Conservation (phyloP, 2,329 filamentous ascomycete genomes). For the Botrytis aclada region DNA sequence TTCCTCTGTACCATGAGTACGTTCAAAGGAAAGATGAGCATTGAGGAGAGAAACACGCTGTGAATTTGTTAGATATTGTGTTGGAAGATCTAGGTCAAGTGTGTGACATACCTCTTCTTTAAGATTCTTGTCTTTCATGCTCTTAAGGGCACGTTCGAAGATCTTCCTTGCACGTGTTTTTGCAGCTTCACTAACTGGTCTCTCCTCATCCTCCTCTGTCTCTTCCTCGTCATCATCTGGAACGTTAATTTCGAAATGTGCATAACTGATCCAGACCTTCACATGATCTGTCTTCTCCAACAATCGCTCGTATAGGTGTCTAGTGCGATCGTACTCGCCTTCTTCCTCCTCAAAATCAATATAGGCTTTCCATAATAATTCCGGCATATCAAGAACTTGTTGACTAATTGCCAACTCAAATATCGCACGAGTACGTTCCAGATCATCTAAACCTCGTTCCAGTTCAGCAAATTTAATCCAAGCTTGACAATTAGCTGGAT, state of each 20-base stretch:
- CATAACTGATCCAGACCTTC: conserved; percentile 98
- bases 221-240: conserved; percentile 69
- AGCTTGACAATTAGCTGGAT: conserved; percentile 82
- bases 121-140: conserved; percentile 84
- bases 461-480: conserved; percentile 97
- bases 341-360: conserved; percentile 99
- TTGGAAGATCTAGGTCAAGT: background rate
- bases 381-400: conserved; percentile 88
- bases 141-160: conserved; percentile 80
- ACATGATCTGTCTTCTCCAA: conserved; percentile 95
- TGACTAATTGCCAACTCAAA: conserved; percentile 88
- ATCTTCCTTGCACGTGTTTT: conserved; percentile 78
- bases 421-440: conserved; percentile 83
- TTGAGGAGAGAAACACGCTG: conserved; percentile 83
- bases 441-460: conserved; percentile 85
- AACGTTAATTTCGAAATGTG: conserved; percentile 96
- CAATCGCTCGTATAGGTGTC: conserved; percentile 82
- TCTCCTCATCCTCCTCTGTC: conserved; percentile 53
- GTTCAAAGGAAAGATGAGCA: conserved; percentile 90
- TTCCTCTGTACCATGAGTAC: conserved; percentile 70
- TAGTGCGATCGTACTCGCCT: conserved; percentile 80
- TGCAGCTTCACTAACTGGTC: conserved; percentile 74
- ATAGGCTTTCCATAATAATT: conserved; percentile 95
- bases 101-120: conserved; percentile 68
- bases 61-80: conserved; percentile 36